Evolutionary conservation across 371 early-diverging fungal genomes (phyloP), one percentile per base, ranked within the genome.

Genomic region (Syncephalastrum sp.): DNA sequence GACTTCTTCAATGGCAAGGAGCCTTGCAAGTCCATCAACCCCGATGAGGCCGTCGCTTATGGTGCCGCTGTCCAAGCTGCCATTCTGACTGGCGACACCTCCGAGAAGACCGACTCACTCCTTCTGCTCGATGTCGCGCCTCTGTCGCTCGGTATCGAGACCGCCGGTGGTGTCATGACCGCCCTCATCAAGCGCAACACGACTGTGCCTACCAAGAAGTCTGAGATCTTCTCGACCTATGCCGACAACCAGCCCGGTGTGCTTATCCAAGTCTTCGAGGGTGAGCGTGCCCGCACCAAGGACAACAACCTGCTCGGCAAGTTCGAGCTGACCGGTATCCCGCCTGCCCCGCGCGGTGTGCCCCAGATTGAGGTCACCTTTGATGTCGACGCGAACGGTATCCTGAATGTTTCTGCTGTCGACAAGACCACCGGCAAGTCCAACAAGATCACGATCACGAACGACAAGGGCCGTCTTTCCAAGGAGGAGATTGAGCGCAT

Each of bases 11-110:
- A 94, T 83, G 97, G 95, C 71, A 96, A 95, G 86, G 92, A 97
- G 75, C 92, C 94, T 67, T 91, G 92, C 91, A 92, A 93, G 82
- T 91, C 92, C 69, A 94, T 97, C 87, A 95, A 97, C 89, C 98
- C 98, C 64, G 98, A 98, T 76, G 97, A 96, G 75, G 96, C 97
- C 59, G 97, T 98, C 62, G 99, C 99, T 60, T 97, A 95, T 70
- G 99, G 99, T 76, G 99, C 99, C 56, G 98, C 98, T 56, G 94
- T 97, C 70, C 98, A 97, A 80, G 97, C 95, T 57, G 95, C 96
- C 62, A 92, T 97, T 65, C 83, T 97, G 63, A 75, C 88, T 46
- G 95, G 96, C 60, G 92, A 92, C 67, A 89, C 91, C 50, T 95
- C 94, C 38, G 92, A 92, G 75, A 91, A 90, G 85, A 91, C 93